phyloP scores from a whole-genome alignment of 2,329 filamentous ascomycete genomes.

The Calonectria honghensis region DNA sequence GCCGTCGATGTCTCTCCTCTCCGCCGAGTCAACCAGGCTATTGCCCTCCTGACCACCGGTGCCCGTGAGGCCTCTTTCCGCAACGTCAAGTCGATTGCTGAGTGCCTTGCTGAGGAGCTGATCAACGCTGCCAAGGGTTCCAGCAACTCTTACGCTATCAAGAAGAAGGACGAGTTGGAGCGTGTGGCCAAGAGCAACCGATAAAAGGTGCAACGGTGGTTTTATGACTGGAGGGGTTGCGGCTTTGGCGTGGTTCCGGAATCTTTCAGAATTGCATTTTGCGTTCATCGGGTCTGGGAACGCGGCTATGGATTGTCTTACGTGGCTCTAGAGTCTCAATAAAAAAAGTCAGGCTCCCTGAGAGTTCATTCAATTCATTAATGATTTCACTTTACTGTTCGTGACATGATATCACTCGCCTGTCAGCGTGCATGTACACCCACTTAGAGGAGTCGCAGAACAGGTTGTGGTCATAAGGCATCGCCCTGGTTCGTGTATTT shows the following conservation, averaged over 20 bases:
- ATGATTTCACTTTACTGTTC: constrained; percentile 39
- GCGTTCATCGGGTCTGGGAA: constrained; percentile 67
- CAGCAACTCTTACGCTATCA: constrained; percentile 99
- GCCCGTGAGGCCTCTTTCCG: constrained; percentile 99
- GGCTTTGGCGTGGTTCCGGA: constrained; percentile 67
- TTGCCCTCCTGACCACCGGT: constrained; percentile 98
- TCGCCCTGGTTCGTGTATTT: background rate
- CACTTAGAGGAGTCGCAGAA: too few relatives aligned
- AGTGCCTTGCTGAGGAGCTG: constrained; percentile 99
- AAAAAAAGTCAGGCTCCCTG: constrained; percentile 64
- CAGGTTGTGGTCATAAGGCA: background rate
- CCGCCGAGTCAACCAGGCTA: constrained; percentile 99
- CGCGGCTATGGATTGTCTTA: constrained; percentile 66
- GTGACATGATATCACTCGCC: constrained; percentile 17
- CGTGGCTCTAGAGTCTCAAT: constrained; percentile 66
- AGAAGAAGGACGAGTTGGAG: constrained; percentile 99
- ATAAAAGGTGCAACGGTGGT: constrained; percentile 78
- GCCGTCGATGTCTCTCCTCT: constrained; percentile 99
- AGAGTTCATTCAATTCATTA: constrained; percentile 62
- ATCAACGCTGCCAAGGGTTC: constrained; percentile 99
- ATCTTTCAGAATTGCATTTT: constrained; percentile 69
- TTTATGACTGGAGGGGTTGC: constrained; percentile 62
- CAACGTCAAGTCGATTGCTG: constrained; percentile 99
- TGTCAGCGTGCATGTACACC: too few relatives aligned
- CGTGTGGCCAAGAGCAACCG: constrained; percentile 99